Percentiles rank a stretch among this genome's conserved stretches.
Evolutionary conservation across 768 basidiomycete species (phyloP).

Genomic region (Macrolepiota fuliginosa): DNA sequence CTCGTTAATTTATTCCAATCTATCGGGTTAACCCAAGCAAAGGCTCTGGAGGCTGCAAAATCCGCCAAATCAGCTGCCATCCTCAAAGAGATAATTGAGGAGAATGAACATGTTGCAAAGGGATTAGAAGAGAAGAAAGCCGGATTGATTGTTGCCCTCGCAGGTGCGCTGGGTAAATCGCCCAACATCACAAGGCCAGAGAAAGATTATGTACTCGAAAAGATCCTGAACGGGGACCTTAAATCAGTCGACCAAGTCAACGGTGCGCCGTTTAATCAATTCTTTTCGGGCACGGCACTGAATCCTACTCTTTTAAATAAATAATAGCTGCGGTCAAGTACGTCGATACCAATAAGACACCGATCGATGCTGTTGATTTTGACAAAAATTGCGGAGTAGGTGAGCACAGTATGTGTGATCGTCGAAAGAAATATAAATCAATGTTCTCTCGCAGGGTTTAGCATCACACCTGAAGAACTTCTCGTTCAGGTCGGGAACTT

Average conservation of each 20-base stretch:
- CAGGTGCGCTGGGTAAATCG: conserved; percentile 58
- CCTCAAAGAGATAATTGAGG: conserved; percentile 67
- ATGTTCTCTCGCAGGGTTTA: conserved; percentile 57
- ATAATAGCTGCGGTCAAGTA: conserved; percentile 75
- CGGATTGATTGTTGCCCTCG: conserved; percentile 63
- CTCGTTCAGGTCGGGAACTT: conserved; percentile 52
- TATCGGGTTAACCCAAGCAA: conserved; percentile 72
- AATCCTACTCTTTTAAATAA: not conserved
- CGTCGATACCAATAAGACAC: conserved; percentile 53
- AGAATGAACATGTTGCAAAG: conserved; percentile 42
- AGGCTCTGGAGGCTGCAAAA: conserved; percentile 82
- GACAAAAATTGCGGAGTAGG: conserved; percentile 85
- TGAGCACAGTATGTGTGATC: conserved; percentile 34
- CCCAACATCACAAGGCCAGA: conserved; percentile 47
- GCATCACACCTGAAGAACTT: conserved; percentile 68
- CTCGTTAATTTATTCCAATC: conserved; percentile 61
- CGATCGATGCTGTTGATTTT: conserved; percentile 70
- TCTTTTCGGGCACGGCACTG: not conserved
- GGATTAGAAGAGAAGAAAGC: conserved; percentile 78
- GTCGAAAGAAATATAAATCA: not conserved
- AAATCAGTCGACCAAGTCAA: conserved; percentile 84
- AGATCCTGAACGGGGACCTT: conserved; percentile 69
- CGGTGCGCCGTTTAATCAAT: conserved; percentile 48
- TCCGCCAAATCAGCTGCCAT: conserved; percentile 72
- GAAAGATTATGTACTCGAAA: conserved; percentile 60